These are phyloP conservation scores for Daedaleopsis sinensis DNA, from an alignment of 768 basidiomycete genomes.

Conservation along the genomic window DNA sequence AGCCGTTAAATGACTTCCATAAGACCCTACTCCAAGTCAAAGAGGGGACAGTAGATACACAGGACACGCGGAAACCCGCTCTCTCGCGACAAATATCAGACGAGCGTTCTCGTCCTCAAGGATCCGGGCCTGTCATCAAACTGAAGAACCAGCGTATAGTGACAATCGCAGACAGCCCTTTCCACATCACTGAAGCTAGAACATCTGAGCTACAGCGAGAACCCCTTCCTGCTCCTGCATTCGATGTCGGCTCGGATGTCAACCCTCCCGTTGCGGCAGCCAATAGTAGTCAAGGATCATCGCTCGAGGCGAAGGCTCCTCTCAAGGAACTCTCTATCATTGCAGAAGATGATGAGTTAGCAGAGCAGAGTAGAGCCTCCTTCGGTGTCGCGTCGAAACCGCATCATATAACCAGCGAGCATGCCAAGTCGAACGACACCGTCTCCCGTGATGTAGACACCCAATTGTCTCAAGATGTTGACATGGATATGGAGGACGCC, in stretches of 20 bases:
- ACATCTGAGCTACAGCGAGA: background rate
- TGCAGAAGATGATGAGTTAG: constrained; percentile 68
- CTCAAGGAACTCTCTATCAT: constrained; percentile 65
- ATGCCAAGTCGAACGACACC: background rate
- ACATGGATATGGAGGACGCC: constrained; percentile 8
- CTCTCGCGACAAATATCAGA: background rate
- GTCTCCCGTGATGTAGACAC: background rate
- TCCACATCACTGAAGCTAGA: background rate
- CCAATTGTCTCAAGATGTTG: background rate
- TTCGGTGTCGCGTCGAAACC: background rate
- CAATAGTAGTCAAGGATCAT: background rate
- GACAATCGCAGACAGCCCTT: constrained; percentile 23
- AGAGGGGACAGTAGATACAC: background rate
- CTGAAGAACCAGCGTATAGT: constrained; percentile 22
- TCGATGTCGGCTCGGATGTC: background rate
- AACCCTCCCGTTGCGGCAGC: background rate
- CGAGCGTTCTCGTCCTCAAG: background rate
- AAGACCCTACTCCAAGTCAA: constrained; percentile 39
- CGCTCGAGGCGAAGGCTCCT: background rate
- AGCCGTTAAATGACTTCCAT: constrained; percentile 51
- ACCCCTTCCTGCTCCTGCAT: constrained; percentile 4
- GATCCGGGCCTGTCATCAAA: constrained; percentile 1
- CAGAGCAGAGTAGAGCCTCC: constrained; percentile 39
- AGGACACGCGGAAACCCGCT: background rate
- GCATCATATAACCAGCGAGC: background rate